Evolutionary conservation across 495 filamentous ascomycete genomes (phyloP).

Genomic region (Arthonia radiata): DNA sequence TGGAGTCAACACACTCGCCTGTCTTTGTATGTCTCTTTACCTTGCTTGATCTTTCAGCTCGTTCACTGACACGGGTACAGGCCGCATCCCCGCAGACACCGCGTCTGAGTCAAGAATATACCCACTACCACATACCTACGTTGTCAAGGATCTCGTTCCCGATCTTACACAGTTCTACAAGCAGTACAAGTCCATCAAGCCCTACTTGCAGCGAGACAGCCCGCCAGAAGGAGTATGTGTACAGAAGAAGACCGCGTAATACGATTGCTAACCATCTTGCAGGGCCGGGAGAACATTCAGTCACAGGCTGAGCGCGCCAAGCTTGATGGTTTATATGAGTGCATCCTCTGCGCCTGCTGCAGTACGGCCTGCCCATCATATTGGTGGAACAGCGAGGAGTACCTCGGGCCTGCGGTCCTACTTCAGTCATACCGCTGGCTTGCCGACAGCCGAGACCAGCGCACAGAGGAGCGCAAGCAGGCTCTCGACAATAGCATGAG

Average conservation of each 20-base stretch:
- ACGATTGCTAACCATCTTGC: slow-evolving; percentile 4
- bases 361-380: slow-evolving; percentile 93
- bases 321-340: slow-evolving; percentile 96
- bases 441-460: slow-evolving; percentile 76
- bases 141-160: slow-evolving; percentile 95
- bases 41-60: slow-evolving; percentile 1
- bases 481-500: slow-evolving; percentile 95
- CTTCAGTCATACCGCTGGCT: slow-evolving; percentile 95
- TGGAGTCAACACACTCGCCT: slow-evolving; percentile 86
- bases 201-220: slow-evolving; percentile 76
- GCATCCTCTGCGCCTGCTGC: slow-evolving; percentile 98
- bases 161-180: slow-evolving; percentile 98
- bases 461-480: slow-evolving; percentile 60
- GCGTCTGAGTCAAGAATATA: slow-evolving; percentile 77
- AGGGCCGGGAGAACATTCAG: slow-evolving; percentile 80
- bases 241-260: not conserved
- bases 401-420: slow-evolving; percentile 87
- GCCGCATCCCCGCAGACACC: slow-evolving; percentile 77
- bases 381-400: slow-evolving; percentile 99
- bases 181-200: slow-evolving; percentile 99
- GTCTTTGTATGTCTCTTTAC: slow-evolving; percentile 53
- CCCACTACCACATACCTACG: slow-evolving; percentile 92
- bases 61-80: slow-evolving; percentile 18
- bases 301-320: slow-evolving; percentile 75
- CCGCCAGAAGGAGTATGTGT: slow-evolving; percentile 44